Conservation (phyloP, 192 early-diverging fungal genomes). For the Entomortierella beljakovae region DNA sequence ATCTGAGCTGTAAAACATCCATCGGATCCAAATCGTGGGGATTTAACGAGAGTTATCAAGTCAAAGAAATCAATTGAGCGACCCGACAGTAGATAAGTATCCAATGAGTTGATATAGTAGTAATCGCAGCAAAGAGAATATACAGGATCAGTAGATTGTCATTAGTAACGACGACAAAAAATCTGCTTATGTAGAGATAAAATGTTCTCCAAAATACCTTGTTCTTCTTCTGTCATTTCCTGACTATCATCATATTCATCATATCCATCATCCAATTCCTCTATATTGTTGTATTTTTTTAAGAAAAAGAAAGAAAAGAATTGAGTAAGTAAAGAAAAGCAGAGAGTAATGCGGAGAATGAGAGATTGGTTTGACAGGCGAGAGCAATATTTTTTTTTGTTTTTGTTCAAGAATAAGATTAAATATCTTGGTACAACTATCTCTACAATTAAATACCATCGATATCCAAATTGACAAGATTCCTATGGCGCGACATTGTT, state of each 20-base stretch:
- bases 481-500: slow-evolving; percentile 65
- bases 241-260: slow-evolving; percentile 55
- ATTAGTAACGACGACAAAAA: neutral
- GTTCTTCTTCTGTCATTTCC: slow-evolving; percentile 41
- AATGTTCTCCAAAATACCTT: too few relatives aligned
- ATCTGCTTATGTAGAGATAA: neutral
- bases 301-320: neutral
- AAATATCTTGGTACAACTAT: too few relatives aligned
- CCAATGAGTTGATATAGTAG: too few relatives aligned
- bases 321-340: neutral
- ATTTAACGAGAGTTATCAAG: neutral
- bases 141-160: neutral
- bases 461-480: slow-evolving; percentile 61
- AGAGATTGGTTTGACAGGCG: neutral
- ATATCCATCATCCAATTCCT: slow-evolving; percentile 56
- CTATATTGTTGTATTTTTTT: slow-evolving; percentile 3
- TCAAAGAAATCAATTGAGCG: too few relatives aligned
- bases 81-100: too few relatives aligned
- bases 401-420: too few relatives aligned
- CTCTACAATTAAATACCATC: slow-evolving; percentile 55
- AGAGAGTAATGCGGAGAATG: neutral
- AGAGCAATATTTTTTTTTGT: neutral
- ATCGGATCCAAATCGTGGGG: neutral
- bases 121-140: too few relatives aligned
- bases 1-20: slow-evolving; percentile 53